Conservation (phyloP, 306 rosid genomes). For the Lablab purpureus region DNA sequence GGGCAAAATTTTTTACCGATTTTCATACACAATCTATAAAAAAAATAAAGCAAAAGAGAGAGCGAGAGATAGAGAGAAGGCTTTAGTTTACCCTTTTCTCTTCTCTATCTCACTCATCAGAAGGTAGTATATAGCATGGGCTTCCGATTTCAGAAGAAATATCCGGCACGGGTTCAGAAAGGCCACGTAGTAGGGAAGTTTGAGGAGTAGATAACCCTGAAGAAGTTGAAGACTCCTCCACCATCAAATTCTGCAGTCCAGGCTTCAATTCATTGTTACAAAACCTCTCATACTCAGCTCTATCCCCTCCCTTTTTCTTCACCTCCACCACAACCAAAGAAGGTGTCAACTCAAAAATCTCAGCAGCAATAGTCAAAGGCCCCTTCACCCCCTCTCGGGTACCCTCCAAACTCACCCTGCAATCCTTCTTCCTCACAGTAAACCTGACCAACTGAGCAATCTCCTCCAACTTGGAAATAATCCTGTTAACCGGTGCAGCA, state of each 20-base stretch:
- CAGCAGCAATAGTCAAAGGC: slow-evolving; percentile 88
- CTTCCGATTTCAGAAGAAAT: slow-evolving; percentile 22
- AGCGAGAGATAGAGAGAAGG: neutral
- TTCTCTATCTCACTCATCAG: slow-evolving; percentile 8
- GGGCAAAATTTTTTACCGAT: slow-evolving; percentile 34
- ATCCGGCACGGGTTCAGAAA: slow-evolving; percentile 35
- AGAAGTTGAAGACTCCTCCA: slow-evolving; percentile 58
- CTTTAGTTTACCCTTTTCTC: slow-evolving; percentile 48
- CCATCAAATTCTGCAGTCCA: slow-evolving; percentile 67
- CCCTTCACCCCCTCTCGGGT: slow-evolving; percentile 80
- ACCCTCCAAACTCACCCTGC: slow-evolving; percentile 89
- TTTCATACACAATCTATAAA: slow-evolving; percentile 52
- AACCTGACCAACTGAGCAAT: slow-evolving; percentile 80
- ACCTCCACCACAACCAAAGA: slow-evolving; percentile 85
- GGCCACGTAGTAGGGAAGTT: slow-evolving; percentile 36
- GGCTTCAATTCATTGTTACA: slow-evolving; percentile 72
- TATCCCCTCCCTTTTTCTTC: slow-evolving; percentile 90
- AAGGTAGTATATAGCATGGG: slow-evolving; percentile 12
- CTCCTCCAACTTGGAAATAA: slow-evolving; percentile 86
- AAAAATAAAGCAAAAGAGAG: slow-evolving; percentile 3
- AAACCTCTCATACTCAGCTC: slow-evolving; percentile 74
- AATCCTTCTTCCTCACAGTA: slow-evolving; percentile 87
- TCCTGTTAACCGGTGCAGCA: slow-evolving; percentile 69
- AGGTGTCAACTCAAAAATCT: slow-evolving; percentile 86
- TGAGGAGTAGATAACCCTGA: slow-evolving; percentile 48